Conservation (phyloP, 352 stramenopile genomes). For the Phytophthora multivora region DNA sequence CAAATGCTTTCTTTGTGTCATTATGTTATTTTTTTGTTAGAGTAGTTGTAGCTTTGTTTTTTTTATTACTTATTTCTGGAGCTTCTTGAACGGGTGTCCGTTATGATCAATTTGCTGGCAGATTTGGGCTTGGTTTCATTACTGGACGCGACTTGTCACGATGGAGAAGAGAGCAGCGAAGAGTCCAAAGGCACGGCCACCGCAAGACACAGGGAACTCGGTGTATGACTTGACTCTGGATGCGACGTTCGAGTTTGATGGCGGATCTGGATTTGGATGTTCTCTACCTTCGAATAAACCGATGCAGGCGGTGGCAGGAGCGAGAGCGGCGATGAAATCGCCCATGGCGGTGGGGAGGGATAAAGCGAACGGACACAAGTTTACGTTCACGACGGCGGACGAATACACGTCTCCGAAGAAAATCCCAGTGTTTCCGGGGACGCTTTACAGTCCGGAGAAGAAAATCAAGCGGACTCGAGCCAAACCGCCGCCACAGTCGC, state of each 20-base stretch:
- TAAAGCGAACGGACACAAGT: constrained; percentile 43
- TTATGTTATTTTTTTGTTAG: too few species aligned
- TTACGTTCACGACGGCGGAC: constrained; percentile 69
- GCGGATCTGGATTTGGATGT: constrained; percentile 60
- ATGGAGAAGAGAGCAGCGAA: constrained; percentile 14
- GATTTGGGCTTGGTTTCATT: neutral
- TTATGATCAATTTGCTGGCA: constrained; percentile 2
- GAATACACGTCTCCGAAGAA: constrained; percentile 84
- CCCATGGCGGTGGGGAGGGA: constrained; percentile 10
- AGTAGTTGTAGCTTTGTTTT: neutral
- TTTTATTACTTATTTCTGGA: neutral
- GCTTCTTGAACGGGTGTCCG: neutral
- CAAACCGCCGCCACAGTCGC: constrained; percentile 16
- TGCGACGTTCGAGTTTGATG: constrained; percentile 74
- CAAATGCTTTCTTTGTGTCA: neutral
- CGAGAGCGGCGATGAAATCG: constrained; percentile 24
- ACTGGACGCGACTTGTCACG: constrained; percentile 17
- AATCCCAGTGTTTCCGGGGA: constrained; percentile 73
- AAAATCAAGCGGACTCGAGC: constrained; percentile 23
- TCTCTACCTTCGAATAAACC: constrained; percentile 67
- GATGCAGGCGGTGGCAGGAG: constrained; percentile 39
- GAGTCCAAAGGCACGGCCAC: constrained; percentile 9
- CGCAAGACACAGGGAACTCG: constrained; percentile 13
- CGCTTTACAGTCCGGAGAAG: constrained; percentile 53
- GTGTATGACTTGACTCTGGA: constrained; percentile 65